A percentile compares a stretch with the other conserved stretches of the same genome.
These are phyloP conservation scores for Fusarium chuoi DNA, from an alignment of 2,329 filamentous ascomycete species.

Conservation along the genomic window DNA sequence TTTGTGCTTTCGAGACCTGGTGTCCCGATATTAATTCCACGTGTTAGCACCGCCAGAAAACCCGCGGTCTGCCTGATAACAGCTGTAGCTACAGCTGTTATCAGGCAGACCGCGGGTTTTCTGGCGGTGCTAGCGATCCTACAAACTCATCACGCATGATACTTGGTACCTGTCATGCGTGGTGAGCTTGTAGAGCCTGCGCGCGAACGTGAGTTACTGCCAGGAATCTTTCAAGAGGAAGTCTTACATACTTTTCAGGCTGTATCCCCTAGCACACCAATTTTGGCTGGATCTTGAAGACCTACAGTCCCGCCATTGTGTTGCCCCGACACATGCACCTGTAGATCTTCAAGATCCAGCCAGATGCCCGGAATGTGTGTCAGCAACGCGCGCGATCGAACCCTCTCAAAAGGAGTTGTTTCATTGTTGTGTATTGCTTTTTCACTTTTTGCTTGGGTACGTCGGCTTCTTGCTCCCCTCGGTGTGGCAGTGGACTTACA, in stretches of 20 bases:
- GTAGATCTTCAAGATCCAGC: neutral
- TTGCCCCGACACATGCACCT: neutral
- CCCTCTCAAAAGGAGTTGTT: neutral
- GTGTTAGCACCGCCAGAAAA: neutral
- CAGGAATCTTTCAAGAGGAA: accelerated
- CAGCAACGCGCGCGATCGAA: neutral
- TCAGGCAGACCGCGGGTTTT: neutral
- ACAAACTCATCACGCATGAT: neutral
- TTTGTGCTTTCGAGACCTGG: neutral
- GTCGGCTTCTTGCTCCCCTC: neutral
- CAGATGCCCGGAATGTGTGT: neutral
- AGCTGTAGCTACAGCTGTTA: neutral
- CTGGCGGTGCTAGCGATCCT: neutral
- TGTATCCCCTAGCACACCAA: neutral
- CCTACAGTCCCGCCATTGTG: neutral
- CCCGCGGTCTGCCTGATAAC: neutral
- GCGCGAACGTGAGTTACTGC: neutral
- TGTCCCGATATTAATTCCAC: neutral
- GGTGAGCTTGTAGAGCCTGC: neutral
- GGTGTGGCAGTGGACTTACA: accelerated
- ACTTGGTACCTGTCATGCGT: neutral
- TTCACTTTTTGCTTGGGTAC: neutral
- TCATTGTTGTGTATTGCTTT: neutral
- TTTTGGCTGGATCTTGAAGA: neutral
- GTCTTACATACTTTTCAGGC: neutral